Evolutionary conservation across 257 asterid genomes (phyloP), one percentile per base, ranked within the genome.

Genomic region (Rhazya stricta): DNA sequence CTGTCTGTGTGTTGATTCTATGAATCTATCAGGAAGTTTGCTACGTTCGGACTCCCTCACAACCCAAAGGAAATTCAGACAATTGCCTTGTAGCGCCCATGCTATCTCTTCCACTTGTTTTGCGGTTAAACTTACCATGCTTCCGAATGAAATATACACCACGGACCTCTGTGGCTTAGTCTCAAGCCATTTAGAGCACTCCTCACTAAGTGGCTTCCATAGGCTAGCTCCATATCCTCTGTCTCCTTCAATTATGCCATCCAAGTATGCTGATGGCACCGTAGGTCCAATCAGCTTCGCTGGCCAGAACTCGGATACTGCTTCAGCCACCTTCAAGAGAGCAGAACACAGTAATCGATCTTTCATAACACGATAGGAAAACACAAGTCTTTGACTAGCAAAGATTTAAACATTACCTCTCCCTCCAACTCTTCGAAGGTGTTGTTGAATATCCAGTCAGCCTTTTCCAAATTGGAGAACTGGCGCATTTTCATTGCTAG

Each of bases 251-350:
- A 88, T 88, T 75, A 88, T 79, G 30, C 79, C 86, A 53, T 90
- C 96, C 68, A 90, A 36, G 77, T 89, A 89, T 36, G 87, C 81
- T 3, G 92, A 90, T 30, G 96, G 96, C 11, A 90, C 89, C 91
- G 82, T 85, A 27, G 94, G 90, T 32, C 91, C 94, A 16, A 89
- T 77, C 30, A 86, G 79, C 45, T 79, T 84, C 27, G 87, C 95
- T 9, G 95, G 91, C 92, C 91, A 89, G 0, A 70, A 2, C 32
- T 87, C n/a, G 16, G 81, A 83, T 58, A 81, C 83, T 30, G 83
- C 72, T 56, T 65, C 67, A 54, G 86, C 87, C 79, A 81, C 90
- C 95, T 89, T 27, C 37, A 8, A 37, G 3, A 39, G 8, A 63
- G 23, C 19, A 5, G 42, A 30, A 62, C 42, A 62, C n/a, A 15